A percentile compares a stretch with the other conserved stretches of the same genome.
Conservation (phyloP, 2,329 filamentous ascomycete genomes). For the Fusarium pseudograminearum region DNA sequence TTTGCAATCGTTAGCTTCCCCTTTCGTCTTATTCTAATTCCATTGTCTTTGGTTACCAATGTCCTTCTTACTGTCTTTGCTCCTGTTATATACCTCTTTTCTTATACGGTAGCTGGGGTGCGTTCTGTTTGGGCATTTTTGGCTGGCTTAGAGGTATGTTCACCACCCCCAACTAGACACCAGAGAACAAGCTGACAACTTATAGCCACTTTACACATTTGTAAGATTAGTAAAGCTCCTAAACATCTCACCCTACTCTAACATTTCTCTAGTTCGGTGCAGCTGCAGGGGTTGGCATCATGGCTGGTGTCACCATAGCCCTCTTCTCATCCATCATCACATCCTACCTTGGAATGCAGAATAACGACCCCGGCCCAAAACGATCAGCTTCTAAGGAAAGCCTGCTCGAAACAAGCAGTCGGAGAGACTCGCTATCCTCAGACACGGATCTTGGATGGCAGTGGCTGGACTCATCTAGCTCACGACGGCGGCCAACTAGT, state of each 20-base stretch:
- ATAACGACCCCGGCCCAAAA: slow-evolving; percentile 35
- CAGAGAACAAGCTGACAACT: slow-evolving; percentile 7
- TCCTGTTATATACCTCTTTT: slow-evolving; percentile 53
- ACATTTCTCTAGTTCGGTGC: slow-evolving; percentile 64
- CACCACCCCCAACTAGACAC: not conserved
- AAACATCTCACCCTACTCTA: not conserved
- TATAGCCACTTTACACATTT: slow-evolving; percentile 58
- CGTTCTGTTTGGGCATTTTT: slow-evolving; percentile 48
- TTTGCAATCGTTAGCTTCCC: slow-evolving; percentile 48
- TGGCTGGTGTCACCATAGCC: slow-evolving; percentile 70
- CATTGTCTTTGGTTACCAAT: slow-evolving; percentile 46
- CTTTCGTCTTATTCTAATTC: slow-evolving; percentile 49
- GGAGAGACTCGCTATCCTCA: slow-evolving; percentile 43
- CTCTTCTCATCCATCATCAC: slow-evolving; percentile 67
- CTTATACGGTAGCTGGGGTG: slow-evolving; percentile 45
- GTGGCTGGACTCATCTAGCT: slow-evolving; percentile 53
- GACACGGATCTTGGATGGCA: slow-evolving; percentile 56
- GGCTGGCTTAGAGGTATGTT: slow-evolving; percentile 53
- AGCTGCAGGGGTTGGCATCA: slow-evolving; percentile 74
- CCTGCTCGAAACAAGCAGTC: slow-evolving; percentile 30
- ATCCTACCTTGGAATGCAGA: slow-evolving; percentile 61
- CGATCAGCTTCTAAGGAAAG: slow-evolving; percentile 27
- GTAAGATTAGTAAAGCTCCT: slow-evolving; percentile 47
- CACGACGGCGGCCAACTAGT: slow-evolving; percentile 56
- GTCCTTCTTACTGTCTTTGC: slow-evolving; percentile 52